Percentiles rank a stretch among this genome's conserved stretches.
Conservation (phyloP, 257 asterid genomes). For the Catharanthus roseus region DNA sequence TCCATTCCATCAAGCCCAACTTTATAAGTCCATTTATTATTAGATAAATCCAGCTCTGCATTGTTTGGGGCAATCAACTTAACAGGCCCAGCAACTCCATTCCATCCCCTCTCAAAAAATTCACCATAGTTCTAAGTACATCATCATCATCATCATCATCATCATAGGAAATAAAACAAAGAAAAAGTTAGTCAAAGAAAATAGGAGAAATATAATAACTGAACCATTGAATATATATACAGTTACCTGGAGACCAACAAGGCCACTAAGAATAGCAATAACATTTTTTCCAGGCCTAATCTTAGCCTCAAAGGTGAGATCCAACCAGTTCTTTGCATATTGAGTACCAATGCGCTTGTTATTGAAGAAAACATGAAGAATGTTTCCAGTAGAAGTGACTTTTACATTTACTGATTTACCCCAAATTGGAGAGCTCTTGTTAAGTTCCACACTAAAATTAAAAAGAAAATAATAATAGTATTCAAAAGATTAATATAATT, state of each 20-base stretch:
- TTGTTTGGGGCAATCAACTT: slow-evolving; percentile 29
- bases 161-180: neutral
- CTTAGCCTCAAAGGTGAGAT: slow-evolving; percentile 15
- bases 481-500: too few relatives aligned
- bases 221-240: neutral
- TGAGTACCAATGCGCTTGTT: slow-evolving; percentile 30
- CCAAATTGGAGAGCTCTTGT: slow-evolving; percentile 25
- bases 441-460: slow-evolving; percentile 18
- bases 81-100: slow-evolving; percentile 35
- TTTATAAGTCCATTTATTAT: slow-evolving; percentile 27
- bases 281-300: slow-evolving; percentile 23
- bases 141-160: neutral
- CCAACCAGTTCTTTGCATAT: slow-evolving; percentile 17
- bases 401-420: slow-evolving; percentile 24
- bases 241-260: slow-evolving; percentile 38
- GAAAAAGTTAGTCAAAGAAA: too few relatives aligned
- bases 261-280: slow-evolving; percentile 39
- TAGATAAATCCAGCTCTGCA: slow-evolving; percentile 24
- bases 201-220: neutral
- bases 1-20: slow-evolving; percentile 29
- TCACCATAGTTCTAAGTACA: slow-evolving; percentile 39
- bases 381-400: slow-evolving; percentile 28
- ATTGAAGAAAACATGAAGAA: slow-evolving; percentile 41
- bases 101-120: slow-evolving; percentile 11
- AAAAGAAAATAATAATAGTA: neutral